Conservation (phyloP, 306 rosid species). For the Prunus persica region DNA sequence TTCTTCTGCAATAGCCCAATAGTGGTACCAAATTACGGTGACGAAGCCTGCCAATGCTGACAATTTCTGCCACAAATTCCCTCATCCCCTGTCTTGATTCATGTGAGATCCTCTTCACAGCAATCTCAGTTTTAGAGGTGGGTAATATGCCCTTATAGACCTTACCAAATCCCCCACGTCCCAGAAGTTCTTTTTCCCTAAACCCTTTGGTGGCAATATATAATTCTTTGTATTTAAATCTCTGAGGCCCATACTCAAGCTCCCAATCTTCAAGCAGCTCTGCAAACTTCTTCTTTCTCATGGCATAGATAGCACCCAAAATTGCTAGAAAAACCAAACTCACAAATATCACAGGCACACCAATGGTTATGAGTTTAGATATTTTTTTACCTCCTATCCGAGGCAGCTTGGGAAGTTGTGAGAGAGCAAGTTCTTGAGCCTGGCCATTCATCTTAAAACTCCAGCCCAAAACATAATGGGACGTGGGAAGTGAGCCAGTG, state of each 20-base stretch:
- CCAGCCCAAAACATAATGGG: slow-evolving; percentile 17
- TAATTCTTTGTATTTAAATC: slow-evolving; percentile 51
- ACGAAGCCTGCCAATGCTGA: slow-evolving; percentile 37
- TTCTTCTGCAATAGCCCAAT: slow-evolving; percentile 62
- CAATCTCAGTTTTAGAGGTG: slow-evolving; percentile 43
- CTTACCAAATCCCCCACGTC: slow-evolving; percentile 65
- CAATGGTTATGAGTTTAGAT: not conserved
- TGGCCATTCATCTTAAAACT: slow-evolving; percentile 22
- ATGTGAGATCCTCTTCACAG: slow-evolving; percentile 60
- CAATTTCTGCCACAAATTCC: slow-evolving; percentile 62
- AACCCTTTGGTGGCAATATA: slow-evolving; percentile 59
- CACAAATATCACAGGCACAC: not conserved
- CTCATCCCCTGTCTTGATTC: slow-evolving; percentile 68
- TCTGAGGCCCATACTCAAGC: slow-evolving; percentile 52
- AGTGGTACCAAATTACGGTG: slow-evolving; percentile 47
- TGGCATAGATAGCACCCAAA: not conserved
- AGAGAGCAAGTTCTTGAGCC: slow-evolving; percentile 9
- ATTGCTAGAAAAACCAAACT: not conserved
- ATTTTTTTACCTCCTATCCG: not conserved
- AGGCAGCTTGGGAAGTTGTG: slow-evolving; percentile 1
- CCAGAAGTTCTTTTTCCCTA: slow-evolving; percentile 47
- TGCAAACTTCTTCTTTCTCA: slow-evolving; percentile 24
- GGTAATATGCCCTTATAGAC: slow-evolving; percentile 60
- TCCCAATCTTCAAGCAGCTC: slow-evolving; percentile 72
- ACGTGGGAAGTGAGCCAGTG: not conserved